Evolutionary conservation across 768 basidiomycete species (phyloP).

Genomic region (Leccinum rimulosum): DNA sequence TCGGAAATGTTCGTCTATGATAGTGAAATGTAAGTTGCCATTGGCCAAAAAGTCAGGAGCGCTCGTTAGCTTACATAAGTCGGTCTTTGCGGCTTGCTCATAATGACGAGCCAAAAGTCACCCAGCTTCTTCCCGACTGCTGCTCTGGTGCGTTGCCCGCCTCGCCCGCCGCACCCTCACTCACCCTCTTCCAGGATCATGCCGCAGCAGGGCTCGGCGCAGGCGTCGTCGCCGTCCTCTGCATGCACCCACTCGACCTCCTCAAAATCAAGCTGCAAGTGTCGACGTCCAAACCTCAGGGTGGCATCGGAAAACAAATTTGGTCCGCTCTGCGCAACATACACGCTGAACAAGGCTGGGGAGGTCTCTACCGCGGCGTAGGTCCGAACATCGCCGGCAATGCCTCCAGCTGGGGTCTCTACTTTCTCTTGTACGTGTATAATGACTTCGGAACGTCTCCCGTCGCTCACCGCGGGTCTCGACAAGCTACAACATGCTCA

Average conservation of each 20-base stretch:
- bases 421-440: slow-evolving; percentile 83
- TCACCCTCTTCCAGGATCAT: slow-evolving; percentile 70
- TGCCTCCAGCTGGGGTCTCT: slow-evolving; percentile 95
- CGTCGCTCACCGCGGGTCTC: slow-evolving; percentile 3
- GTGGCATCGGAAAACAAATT: slow-evolving; percentile 69
- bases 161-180: accelerated
- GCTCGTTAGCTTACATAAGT: slow-evolving; percentile 14
- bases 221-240: slow-evolving; percentile 86
- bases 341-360: slow-evolving; percentile 70
- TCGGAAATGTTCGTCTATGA: too few relatives aligned
- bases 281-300: slow-evolving; percentile 59
- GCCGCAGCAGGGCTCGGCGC: slow-evolving; percentile 92
- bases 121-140: slow-evolving; percentile 44
- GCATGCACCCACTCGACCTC: slow-evolving; percentile 97
- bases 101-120: slow-evolving; percentile 31
- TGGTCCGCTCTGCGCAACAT: slow-evolving; percentile 75
- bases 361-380: slow-evolving; percentile 87
- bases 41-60: not conserved
- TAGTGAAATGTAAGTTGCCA: too few relatives aligned
- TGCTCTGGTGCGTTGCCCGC: slow-evolving; percentile 27
- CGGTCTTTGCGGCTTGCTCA: slow-evolving; percentile 3
- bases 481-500: slow-evolving; percentile 92
- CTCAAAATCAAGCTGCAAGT: slow-evolving; percentile 95
- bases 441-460: not conserved
- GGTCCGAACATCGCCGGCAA: slow-evolving; percentile 92